These are phyloP conservation scores for Vitis hybrid DNA, from an alignment of 177 flowering plant genomes.

Conservation along the genomic window DNA sequence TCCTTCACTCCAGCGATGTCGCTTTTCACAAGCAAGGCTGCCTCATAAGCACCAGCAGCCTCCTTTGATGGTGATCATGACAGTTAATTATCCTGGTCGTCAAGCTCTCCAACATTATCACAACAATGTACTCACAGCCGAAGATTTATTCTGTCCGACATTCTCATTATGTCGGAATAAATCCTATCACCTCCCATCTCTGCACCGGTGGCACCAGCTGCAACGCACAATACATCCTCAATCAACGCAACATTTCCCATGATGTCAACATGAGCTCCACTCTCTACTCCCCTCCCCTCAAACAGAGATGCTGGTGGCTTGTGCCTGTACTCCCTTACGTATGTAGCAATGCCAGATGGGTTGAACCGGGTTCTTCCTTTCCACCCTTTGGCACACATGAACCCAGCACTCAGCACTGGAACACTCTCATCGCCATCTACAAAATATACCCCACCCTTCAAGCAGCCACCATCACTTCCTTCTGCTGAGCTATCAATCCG, in stretches of 20 bases:
- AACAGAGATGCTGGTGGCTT: slow-evolving; percentile 58
- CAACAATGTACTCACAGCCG: slow-evolving; percentile 28
- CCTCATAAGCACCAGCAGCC: too few species aligned
- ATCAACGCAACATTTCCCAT: slow-evolving; percentile 80
- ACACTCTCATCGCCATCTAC: slow-evolving; percentile 80
- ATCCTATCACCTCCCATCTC: slow-evolving; percentile 70
- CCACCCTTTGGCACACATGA: slow-evolving; percentile 93
- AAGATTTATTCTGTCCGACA: slow-evolving; percentile 57
- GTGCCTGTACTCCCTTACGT: slow-evolving; percentile 66
- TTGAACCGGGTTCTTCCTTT: slow-evolving; percentile 70
- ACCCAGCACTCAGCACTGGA: slow-evolving; percentile 72
- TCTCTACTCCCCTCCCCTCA: slow-evolving; percentile 69
- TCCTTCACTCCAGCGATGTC: too few species aligned
- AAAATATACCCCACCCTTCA: slow-evolving; percentile 59
- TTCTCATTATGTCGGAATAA: slow-evolving; percentile 57
- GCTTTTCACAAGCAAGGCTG: too few species aligned
- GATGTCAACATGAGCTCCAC: slow-evolving; percentile 78
- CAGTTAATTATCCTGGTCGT: background rate
- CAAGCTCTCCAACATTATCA: background rate
- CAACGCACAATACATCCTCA: slow-evolving; percentile 70
- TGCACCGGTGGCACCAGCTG: slow-evolving; percentile 66
- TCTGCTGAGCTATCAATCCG: slow-evolving; percentile 60
- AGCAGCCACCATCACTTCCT: slow-evolving; percentile 43
- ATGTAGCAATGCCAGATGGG: slow-evolving; percentile 64
- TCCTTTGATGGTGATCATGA: too few species aligned